phyloP scores from a whole-genome alignment of 306 rosid species.

The Castanea mollissima region DNA sequence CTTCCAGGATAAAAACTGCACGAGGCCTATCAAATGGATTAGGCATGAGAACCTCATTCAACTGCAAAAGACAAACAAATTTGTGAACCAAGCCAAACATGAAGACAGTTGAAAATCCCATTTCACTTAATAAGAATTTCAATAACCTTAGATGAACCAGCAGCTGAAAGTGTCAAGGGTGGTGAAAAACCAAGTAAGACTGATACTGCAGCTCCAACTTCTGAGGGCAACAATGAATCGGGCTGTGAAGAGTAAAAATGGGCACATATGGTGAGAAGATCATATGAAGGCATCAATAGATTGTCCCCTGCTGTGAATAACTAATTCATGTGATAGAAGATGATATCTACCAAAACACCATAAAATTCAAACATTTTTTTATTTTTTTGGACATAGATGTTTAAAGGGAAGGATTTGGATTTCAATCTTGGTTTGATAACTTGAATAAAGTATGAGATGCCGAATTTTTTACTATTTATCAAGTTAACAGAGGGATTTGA shows the following conservation, averaged over 20 bases:
- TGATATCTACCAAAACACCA: background rate
- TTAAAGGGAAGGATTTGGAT: too few relatives aligned
- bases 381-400: too few relatives aligned
- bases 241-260: slow-evolving; percentile 44
- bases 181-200: slow-evolving; percentile 92
- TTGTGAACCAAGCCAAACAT: slow-evolving; percentile 20
- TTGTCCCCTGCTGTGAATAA: background rate
- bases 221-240: slow-evolving; percentile 52
- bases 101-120: slow-evolving; percentile 11
- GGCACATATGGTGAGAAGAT: slow-evolving; percentile 3
- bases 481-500: too few relatives aligned
- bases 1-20: slow-evolving; percentile 75
- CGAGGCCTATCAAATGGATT: slow-evolving; percentile 92
- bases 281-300: background rate
- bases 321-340: background rate
- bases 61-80: slow-evolving; percentile 49
- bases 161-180: slow-evolving; percentile 57
- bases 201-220: slow-evolving; percentile 78
- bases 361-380: background rate
- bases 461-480: too few relatives aligned
- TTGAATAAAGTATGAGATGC: too few relatives aligned
- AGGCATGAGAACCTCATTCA: slow-evolving; percentile 75
- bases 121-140: slow-evolving; percentile 7
- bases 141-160: slow-evolving; percentile 81
- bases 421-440: too few relatives aligned